These are phyloP conservation scores for Sphaerostilbella broomeana DNA, from an alignment of 2,329 filamentous ascomycete species.

Conservation along the genomic window DNA sequence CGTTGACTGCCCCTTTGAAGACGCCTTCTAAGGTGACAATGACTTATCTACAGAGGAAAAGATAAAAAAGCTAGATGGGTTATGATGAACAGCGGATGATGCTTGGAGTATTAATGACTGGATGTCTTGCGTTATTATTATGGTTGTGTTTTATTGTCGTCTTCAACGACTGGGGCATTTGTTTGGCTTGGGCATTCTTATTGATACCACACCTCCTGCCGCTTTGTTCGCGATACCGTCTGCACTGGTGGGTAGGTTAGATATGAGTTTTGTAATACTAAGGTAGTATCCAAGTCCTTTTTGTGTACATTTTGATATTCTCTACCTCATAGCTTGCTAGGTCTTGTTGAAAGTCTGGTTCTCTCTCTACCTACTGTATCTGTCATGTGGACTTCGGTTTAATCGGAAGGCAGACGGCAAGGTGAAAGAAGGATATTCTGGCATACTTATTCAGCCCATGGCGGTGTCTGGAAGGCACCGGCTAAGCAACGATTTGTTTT, in stretches of 20 bases:
- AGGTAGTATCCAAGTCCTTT: too few relatives aligned
- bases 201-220: conserved; percentile 30
- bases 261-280: conserved; percentile 18
- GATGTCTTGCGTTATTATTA: conserved; percentile 14
- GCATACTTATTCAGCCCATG: too few relatives aligned
- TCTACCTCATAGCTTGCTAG: too few relatives aligned
- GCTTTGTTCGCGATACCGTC: conserved; percentile 16
- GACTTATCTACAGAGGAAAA: neutral
- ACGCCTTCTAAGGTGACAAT: conserved; percentile 50
- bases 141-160: conserved; percentile 13
- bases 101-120: conserved; percentile 16
- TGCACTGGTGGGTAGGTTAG: conserved; percentile 2
- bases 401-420: too few relatives aligned
- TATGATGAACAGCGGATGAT: conserved; percentile 10
- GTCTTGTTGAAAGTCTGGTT: too few relatives aligned
- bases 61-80: neutral
- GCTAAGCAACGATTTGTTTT: too few relatives aligned
- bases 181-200: conserved; percentile 25
- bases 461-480: too few relatives aligned
- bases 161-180: conserved; percentile 19
- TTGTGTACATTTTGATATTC: too few relatives aligned
- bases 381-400: too few relatives aligned
- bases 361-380: too few relatives aligned
- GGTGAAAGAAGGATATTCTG: too few relatives aligned
- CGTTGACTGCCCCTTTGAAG: conserved; percentile 89